Evolutionary conservation across 2,329 filamentous ascomycete species (phyloP), one percentile per base, ranked within the genome.

Genomic region (Didymella glomerata): DNA sequence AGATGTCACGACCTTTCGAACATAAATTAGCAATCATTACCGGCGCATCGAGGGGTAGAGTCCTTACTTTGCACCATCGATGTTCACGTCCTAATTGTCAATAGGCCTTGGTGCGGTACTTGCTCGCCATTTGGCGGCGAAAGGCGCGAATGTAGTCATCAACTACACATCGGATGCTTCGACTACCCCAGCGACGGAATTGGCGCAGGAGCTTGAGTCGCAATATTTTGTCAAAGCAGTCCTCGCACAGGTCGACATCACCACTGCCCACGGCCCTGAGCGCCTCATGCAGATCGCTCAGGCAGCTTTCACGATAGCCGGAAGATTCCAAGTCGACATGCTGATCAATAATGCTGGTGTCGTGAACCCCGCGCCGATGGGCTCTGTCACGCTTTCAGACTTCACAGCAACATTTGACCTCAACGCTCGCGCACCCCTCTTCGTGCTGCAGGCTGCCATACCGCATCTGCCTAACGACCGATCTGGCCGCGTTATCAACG

Each of bases 1-100:
- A 32, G 5, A 60, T 61, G 52, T 57, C 44, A 1, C 30, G 51
- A 44, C 48, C 50, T 16, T 72, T 80, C 4, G 86, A 90, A 71
- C 89, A 89, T 64, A 93, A 92, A 77, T 81, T 93, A 54, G 90
- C 86, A 54, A 87, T 94, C 65, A 82, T 93, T 54, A 93, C 91
- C 2, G 91, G 91, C 53, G 89, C 86, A 57, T 91, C 90, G 53
- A 81, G 91, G 81, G 90, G 90, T 90, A 80, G 63, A 68, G 54
- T 25, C 11, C 16, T 25, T 4, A 27, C 22, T 8, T 28, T 14
- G 14, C 9, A 27, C 7, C 14, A 16, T 30, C 10, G 1, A n/a
- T 7, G 4, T 11, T 27, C 42, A 24, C 3, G 6, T 22, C 4
- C 44, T 62, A 11, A 55, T n/a, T 20, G 11, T 44, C 47, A 25